Conservation (phyloP, 768 basidiomycete genomes). For the Lactarius akahatsu region DNA sequence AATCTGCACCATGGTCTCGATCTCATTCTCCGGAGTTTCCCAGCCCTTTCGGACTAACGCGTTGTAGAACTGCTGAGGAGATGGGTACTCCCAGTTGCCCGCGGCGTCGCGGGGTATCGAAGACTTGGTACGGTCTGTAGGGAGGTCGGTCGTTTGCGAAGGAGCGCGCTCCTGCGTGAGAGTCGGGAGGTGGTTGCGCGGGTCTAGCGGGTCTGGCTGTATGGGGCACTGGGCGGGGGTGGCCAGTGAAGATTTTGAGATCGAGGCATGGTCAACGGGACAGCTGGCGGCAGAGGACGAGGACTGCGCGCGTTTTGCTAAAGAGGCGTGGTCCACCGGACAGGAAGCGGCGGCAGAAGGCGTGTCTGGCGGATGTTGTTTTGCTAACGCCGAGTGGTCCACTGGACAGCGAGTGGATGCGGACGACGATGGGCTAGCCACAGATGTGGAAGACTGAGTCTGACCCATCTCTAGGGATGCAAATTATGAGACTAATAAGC, state of each 20-base stretch:
- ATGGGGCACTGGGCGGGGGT: slow-evolving; percentile 58
- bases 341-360: slow-evolving; percentile 29
- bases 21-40: slow-evolving; percentile 95
- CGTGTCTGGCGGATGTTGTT: slow-evolving; percentile 9
- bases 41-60: slow-evolving; percentile 94
- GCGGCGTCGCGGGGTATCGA: slow-evolving; percentile 75
- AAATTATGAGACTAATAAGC: background rate
- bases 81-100: slow-evolving; percentile 89
- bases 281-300: slow-evolving; percentile 36
- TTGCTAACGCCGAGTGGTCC: slow-evolving; percentile 23
- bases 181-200: slow-evolving; percentile 84
- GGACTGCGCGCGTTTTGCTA: slow-evolving; percentile 25
- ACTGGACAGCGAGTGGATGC: slow-evolving; percentile 28
- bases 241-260: slow-evolving; percentile 16
- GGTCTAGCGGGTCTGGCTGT: slow-evolving; percentile 59
- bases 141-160: slow-evolving; percentile 57
- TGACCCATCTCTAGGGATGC: slow-evolving; percentile 19
- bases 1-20: slow-evolving; percentile 96
- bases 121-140: slow-evolving; percentile 72
- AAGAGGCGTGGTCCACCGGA: slow-evolving; percentile 27
- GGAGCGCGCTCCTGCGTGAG: slow-evolving; percentile 68
- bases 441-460: slow-evolving; percentile 14
- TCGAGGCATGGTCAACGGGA: slow-evolving; percentile 40
- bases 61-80: slow-evolving; percentile 97
- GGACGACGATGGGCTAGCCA: slow-evolving; percentile 24